Evolutionary conservation across 2,329 filamentous ascomycete genomes (phyloP).

Genomic region (Blastomyces gilchristii): DNA sequence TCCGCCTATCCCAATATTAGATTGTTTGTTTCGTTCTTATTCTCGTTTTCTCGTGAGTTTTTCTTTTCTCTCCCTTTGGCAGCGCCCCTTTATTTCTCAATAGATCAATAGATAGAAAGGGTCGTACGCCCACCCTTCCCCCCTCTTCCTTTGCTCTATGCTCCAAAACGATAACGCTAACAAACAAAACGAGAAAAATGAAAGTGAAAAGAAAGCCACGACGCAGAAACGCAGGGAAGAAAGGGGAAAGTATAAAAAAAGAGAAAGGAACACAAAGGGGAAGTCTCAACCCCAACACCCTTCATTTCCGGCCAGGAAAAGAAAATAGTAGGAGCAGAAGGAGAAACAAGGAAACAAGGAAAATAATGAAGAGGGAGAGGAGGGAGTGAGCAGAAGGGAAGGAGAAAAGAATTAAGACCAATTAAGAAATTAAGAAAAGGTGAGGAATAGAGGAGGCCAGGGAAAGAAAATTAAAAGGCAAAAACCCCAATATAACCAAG

Average conservation of each 20-base stretch:
- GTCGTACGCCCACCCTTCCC: background rate
- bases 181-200: background rate
- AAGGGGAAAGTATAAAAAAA: background rate
- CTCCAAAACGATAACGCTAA: background rate
- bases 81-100: background rate
- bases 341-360: background rate
- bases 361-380: background rate
- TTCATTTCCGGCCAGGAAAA: background rate
- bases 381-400: background rate
- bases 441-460: background rate
- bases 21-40: background rate
- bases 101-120: background rate
- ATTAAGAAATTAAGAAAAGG: background rate
- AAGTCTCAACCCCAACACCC: background rate
- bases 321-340: background rate
- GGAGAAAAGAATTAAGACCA: background rate
- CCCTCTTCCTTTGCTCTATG: background rate
- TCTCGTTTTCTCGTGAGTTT: background rate
- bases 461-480: background rate
- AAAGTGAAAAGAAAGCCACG: background rate
- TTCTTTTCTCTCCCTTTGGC: background rate
- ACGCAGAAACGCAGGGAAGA: background rate
- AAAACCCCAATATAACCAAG: slow-evolving; percentile 3
- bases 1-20: background rate
- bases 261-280: too few species aligned